phyloP scores from a whole-genome alignment of 371 early-diverging fungal species.

The Rhizomucor pusillus region DNA sequence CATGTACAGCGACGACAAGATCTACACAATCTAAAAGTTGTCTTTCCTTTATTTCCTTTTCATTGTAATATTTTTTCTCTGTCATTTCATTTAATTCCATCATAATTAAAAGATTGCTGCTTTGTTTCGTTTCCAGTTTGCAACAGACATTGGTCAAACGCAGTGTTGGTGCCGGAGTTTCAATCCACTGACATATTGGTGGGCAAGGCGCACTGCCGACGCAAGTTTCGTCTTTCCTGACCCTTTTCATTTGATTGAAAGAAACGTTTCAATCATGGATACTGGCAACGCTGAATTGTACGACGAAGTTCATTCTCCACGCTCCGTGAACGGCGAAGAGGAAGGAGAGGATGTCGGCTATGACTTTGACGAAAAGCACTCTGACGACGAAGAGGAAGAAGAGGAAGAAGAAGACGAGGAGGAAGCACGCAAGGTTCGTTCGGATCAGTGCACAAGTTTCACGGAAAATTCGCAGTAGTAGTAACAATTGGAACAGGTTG shows the following conservation, averaged over 20 bases:
- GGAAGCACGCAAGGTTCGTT: constrained; percentile 42
- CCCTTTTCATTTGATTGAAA: no score
- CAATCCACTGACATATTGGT: no score
- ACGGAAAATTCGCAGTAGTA: neutral
- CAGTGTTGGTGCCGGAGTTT: no score
- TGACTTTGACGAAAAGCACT: constrained; percentile 37
- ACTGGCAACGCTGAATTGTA: no score
- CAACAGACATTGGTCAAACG: no score
- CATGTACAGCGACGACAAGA: constrained; percentile 65
- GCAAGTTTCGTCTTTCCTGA: no score
- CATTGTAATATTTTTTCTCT: neutral
- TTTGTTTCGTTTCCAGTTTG: no score
- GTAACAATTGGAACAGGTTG: constrained; percentile 31
- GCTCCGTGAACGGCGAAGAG: constrained; percentile 32
- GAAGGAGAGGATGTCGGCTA: constrained; percentile 52
- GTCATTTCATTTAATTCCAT: no score
- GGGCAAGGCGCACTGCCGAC: no score
- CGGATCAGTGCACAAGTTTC: neutral
- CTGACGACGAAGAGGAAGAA: constrained; percentile 57
- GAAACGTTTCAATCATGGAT: no score
- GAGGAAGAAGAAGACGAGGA: constrained; percentile 60
- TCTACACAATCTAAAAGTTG: constrained; percentile 59
- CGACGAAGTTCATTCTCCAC: neutral
- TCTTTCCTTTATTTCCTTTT: constrained; percentile 1
- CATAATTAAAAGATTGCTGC: no score